Evolutionary conservation across 148 eudicot genomes (phyloP).

Genomic region (Bassia scoparia): DNA sequence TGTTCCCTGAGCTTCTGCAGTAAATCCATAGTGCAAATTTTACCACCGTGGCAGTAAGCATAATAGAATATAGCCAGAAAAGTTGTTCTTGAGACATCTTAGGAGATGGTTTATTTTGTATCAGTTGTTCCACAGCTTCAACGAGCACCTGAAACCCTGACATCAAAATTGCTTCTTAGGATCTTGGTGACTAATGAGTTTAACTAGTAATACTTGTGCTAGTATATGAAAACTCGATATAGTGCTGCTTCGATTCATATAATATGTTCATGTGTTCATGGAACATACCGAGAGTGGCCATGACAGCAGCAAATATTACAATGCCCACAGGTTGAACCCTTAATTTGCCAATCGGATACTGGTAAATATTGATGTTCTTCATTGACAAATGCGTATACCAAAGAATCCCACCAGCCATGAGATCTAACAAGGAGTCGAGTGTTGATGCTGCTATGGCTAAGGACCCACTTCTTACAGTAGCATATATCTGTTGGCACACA

Average conservation of each 20-base stretch:
- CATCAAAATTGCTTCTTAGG: background rate
- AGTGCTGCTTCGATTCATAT: background rate
- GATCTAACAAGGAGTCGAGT: slow-evolving; percentile 67
- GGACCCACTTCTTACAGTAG: slow-evolving; percentile 60
- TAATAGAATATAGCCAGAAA: slow-evolving; percentile 59
- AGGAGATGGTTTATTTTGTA: slow-evolving; percentile 36
- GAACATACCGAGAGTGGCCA: slow-evolving; percentile 70
- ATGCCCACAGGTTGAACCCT: slow-evolving; percentile 81
- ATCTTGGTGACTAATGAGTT: too few species aligned
- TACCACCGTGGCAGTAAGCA: slow-evolving; percentile 55
- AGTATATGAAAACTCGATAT: background rate
- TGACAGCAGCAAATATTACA: slow-evolving; percentile 72
- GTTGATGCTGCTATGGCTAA: slow-evolving; percentile 79
- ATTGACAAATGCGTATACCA: slow-evolving; percentile 74
- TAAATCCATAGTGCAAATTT: slow-evolving; percentile 64
- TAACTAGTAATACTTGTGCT: background rate
- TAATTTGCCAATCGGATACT: slow-evolving; percentile 72
- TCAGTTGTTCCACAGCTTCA: slow-evolving; percentile 55
- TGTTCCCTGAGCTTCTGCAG: slow-evolving; percentile 63
- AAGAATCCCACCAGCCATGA: slow-evolving; percentile 71
- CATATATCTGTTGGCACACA: slow-evolving; percentile 45
- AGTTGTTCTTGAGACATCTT: slow-evolving; percentile 48
- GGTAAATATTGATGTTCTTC: slow-evolving; percentile 63
- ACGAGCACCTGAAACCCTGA: slow-evolving; percentile 69
- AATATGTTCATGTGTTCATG: background rate